phyloP scores from a whole-genome alignment of 2,329 filamentous ascomycete species.

The Cladosporium colombiae region DNA sequence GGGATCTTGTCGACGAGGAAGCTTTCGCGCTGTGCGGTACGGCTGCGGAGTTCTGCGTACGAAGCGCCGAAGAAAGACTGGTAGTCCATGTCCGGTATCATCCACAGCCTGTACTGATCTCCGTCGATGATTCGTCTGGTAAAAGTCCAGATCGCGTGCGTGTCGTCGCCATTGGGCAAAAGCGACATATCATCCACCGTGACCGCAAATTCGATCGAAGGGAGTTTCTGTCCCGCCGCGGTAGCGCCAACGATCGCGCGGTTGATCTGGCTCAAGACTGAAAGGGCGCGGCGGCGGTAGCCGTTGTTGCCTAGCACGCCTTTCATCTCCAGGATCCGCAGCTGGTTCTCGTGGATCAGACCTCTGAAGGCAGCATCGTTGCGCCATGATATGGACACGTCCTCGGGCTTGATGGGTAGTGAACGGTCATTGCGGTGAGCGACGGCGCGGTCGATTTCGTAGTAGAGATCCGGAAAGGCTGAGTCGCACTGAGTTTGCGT shows the following conservation, averaged over 20 bases:
- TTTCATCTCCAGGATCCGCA: constrained; percentile 31
- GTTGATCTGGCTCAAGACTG: constrained; percentile 48
- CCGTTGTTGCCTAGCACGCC: constrained; percentile 29
- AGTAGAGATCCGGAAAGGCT: constrained; percentile 33
- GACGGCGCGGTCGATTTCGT: constrained; percentile 33
- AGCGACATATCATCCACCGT: constrained; percentile 46
- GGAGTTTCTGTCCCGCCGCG: constrained; percentile 40
- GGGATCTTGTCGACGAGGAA: constrained; percentile 31
- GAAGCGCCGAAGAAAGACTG: constrained; percentile 43
- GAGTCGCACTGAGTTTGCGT: constrained; percentile 28
- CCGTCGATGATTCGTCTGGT: constrained; percentile 29
- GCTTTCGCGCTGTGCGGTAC: constrained; percentile 27
- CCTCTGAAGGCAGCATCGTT: constrained; percentile 29
- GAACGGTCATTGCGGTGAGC: constrained; percentile 26
- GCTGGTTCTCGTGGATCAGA: constrained; percentile 35
- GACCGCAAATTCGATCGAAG: constrained; percentile 51
- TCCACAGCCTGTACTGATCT: constrained; percentile 46
- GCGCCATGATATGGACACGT: constrained; percentile 29
- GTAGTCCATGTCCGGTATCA: constrained; percentile 56
- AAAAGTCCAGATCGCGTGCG: constrained; percentile 28
- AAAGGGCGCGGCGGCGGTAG: constrained; percentile 31
- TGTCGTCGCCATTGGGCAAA: constrained; percentile 18
- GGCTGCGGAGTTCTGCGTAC: constrained; percentile 25
- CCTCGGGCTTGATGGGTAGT: constrained; percentile 26
- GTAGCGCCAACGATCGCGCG: constrained; percentile 46